These are phyloP conservation scores for Tephrocybe sp. DNA, from an alignment of 768 basidiomycete genomes.

Conservation along the genomic window DNA sequence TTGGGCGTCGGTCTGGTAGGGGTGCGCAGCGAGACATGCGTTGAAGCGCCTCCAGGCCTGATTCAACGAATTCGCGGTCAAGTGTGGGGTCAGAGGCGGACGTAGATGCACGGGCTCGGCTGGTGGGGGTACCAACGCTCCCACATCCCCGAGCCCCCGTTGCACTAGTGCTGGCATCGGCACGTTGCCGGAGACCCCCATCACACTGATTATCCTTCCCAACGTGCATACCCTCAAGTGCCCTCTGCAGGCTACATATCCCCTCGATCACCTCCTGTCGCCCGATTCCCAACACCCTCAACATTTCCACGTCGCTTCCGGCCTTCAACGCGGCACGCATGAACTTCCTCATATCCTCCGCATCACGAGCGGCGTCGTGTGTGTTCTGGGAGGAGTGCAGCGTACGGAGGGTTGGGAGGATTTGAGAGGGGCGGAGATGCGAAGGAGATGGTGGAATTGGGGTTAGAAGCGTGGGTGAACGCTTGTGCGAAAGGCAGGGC, in stretches of 20 bases:
- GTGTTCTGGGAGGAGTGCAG: conserved; percentile 39
- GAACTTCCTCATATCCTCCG: conserved; percentile 53
- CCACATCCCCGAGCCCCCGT: not conserved
- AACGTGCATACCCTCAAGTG: conserved; percentile 56
- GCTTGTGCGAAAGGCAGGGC: too few relatives aligned
- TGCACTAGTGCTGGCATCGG: not conserved
- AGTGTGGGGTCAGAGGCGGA: conserved; percentile 36
- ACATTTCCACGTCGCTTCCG: conserved; percentile 63
- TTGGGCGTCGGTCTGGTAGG: too few relatives aligned
- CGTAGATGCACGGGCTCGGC: not conserved
- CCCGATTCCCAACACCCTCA: conserved; percentile 59
- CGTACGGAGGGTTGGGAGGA: conserved; percentile 22
- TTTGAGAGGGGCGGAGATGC: conserved; percentile 8
- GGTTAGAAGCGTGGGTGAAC: not conserved
- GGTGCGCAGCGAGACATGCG: conserved; percentile 43
- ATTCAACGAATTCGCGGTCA: conserved; percentile 70
- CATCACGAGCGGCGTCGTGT: conserved; percentile 52
- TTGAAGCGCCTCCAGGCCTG: conserved; percentile 68
- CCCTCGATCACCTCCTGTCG: conserved; percentile 78
- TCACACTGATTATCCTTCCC: conserved; percentile 26
- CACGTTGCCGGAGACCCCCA: too few relatives aligned
- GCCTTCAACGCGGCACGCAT: conserved; percentile 58
- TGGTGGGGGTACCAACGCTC: not conserved
- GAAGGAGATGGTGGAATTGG: conserved; percentile 13
- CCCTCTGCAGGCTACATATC: conserved; percentile 77